Percentiles rank a stretch among this genome's conserved stretches.
phyloP scores from a whole-genome alignment of 176 grass and related monocot species.

The Phyllostachys edulis region DNA sequence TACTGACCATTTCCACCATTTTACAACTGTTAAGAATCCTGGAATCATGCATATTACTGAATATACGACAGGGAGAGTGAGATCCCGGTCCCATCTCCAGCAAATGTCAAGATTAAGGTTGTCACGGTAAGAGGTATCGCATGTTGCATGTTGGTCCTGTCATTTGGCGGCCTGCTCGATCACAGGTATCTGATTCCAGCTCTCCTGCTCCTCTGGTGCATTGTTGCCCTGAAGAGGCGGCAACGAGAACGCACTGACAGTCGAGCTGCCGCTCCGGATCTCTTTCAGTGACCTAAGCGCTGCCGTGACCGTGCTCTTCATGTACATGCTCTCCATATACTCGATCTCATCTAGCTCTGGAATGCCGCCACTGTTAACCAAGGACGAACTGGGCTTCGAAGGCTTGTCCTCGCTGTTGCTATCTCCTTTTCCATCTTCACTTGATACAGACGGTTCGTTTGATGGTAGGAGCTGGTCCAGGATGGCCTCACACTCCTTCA shows the following conservation, averaged over 20 bases:
- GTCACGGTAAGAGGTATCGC: neutral
- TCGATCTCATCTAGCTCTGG: slow-evolving; percentile 82
- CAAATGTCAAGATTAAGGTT: slow-evolving; percentile 34
- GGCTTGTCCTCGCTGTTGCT: slow-evolving; percentile 29
- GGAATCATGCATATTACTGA: slow-evolving; percentile 34
- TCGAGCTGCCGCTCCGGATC: slow-evolving; percentile 81
- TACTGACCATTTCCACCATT: slow-evolving; percentile 32
- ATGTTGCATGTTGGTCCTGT: neutral
- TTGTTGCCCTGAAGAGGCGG: slow-evolving; percentile 69
- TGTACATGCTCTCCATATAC: slow-evolving; percentile 90
- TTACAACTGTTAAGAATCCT: slow-evolving; percentile 49
- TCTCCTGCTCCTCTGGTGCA: slow-evolving; percentile 49
- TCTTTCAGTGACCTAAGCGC: slow-evolving; percentile 85
- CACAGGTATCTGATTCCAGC: slow-evolving; percentile 59
- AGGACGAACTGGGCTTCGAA: slow-evolving; percentile 42
- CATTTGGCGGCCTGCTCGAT: slow-evolving; percentile 76
- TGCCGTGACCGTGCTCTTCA: slow-evolving; percentile 65
- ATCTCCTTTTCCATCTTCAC: slow-evolving; percentile 36
- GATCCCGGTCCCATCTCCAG: slow-evolving; percentile 34
- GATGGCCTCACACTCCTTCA: slow-evolving; percentile 87
- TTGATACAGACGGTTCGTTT: slow-evolving; percentile 54
- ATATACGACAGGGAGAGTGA: slow-evolving; percentile 33
- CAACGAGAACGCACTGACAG: slow-evolving; percentile 80
- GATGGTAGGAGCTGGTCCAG: slow-evolving; percentile 69
- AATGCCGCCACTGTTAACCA: slow-evolving; percentile 37